Evolutionary conservation across 1,139 yeast species (phyloP).

Genomic region (Candida mesenterica): DNA sequence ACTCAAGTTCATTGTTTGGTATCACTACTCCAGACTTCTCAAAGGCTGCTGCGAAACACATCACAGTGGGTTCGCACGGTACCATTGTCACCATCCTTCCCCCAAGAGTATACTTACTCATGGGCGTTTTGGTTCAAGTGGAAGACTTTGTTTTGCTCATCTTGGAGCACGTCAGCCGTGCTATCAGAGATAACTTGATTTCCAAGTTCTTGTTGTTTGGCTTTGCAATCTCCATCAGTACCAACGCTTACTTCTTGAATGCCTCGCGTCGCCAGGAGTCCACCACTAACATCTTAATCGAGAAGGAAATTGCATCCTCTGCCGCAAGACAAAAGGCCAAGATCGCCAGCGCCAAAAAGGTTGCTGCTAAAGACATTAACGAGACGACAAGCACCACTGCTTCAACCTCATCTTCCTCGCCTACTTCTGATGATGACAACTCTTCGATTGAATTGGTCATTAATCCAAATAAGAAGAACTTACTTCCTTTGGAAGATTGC

Average conservation of each 20-base stretch:
- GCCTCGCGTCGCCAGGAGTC: conserved; percentile 62
- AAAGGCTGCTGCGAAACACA: conserved; percentile 39
- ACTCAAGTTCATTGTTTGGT: conserved; percentile 22
- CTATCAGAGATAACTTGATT: conserved; percentile 80
- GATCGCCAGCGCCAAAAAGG: conserved; percentile 7
- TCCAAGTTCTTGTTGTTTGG: conserved; percentile 75
- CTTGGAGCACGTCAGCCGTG: conserved; percentile 59
- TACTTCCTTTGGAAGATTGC: conserved; percentile 59
- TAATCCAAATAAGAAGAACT: conserved; percentile 19
- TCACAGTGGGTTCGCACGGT: conserved; percentile 46
- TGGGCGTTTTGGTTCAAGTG: conserved; percentile 57
- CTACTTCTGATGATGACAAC: conserved; percentile 13
- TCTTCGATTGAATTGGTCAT: conserved; percentile 27
- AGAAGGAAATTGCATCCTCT: conserved; percentile 30
- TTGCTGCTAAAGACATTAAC: conserved; percentile 6
- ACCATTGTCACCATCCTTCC: conserved; percentile 68
- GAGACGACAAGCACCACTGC: conserved; percentile 2
- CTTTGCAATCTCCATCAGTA: conserved; percentile 71
- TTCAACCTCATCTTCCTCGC: conserved; percentile 1
- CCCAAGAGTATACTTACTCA: conserved; percentile 66
- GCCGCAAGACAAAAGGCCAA: conserved; percentile 17
- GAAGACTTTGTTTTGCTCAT: conserved; percentile 62
- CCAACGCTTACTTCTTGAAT: conserved; percentile 80
- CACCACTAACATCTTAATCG: conserved; percentile 44
- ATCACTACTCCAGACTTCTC: conserved; percentile 37